These are phyloP conservation scores for Fennellomyces sp. DNA, from an alignment of 371 early-diverging fungal species.

Conservation along the genomic window DNA sequence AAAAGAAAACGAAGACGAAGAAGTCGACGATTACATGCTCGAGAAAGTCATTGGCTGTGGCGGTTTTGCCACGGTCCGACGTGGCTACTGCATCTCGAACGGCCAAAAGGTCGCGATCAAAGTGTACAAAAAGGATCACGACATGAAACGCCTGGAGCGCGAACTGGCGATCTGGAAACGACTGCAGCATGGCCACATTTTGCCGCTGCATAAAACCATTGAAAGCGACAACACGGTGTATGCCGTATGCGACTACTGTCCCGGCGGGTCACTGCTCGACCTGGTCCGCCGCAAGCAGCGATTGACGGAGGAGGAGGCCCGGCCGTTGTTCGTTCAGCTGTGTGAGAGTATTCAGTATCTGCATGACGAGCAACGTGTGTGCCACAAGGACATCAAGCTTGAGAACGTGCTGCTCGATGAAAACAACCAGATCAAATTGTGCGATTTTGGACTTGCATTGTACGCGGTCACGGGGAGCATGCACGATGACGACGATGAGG, in stretches of 20 bases:
- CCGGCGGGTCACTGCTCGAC: constrained; percentile 58
- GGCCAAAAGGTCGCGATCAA: constrained; percentile 59
- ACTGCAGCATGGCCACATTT: constrained; percentile 70
- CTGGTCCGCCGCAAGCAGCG: constrained; percentile 13
- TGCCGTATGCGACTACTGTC: constrained; percentile 71
- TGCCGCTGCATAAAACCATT: constrained; percentile 63
- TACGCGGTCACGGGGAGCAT: constrained; percentile 12
- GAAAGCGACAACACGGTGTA: constrained; percentile 68
- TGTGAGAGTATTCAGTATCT: constrained; percentile 77
- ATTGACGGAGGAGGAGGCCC: constrained; percentile 49
- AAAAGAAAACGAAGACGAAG: constrained; percentile 59
- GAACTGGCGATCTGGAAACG: constrained; percentile 76
- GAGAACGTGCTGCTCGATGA: constrained; percentile 85
- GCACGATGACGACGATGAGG: constrained; percentile 5
- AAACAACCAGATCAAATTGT: constrained; percentile 63
- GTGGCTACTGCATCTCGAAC: constrained; percentile 45
- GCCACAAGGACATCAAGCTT: constrained; percentile 93
- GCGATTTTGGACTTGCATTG: constrained; percentile 90
- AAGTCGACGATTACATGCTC: constrained; percentile 67
- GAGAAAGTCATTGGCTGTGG: constrained; percentile 66
- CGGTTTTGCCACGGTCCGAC: constrained; percentile 69
- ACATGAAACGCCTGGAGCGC: constrained; percentile 34
- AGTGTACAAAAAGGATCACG: constrained; percentile 28
- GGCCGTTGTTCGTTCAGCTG: constrained; percentile 69
- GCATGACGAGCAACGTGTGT: constrained; percentile 73